A percentile compares a stretch with the other conserved stretches of the same genome.
phyloP scores from a whole-genome alignment of 2,329 filamentous ascomycete genomes.

The Fusarium nygamai region DNA sequence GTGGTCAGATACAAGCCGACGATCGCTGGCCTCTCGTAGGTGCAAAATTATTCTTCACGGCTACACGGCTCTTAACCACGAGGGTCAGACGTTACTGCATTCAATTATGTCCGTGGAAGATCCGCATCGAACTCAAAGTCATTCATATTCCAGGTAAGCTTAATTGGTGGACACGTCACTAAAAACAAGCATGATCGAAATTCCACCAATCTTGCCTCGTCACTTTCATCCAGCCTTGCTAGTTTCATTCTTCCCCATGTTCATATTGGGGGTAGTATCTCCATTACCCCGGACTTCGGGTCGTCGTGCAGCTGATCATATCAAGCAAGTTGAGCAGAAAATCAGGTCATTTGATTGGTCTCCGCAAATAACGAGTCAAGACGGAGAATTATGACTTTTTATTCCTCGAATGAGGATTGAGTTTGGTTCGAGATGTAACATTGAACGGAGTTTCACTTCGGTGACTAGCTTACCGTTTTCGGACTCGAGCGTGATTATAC shows the following conservation, averaged over 20 bases:
- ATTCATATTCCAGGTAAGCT: neutral
- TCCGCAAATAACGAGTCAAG: neutral
- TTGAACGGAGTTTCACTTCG: slow-evolving; percentile 29
- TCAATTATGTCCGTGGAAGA: neutral
- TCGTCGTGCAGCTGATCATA: slow-evolving; percentile 9
- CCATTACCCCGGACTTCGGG: slow-evolving; percentile 27
- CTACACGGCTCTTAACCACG: neutral
- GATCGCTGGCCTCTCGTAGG: slow-evolving; percentile 1
- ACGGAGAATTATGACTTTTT: slow-evolving; percentile 16
- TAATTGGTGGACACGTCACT: slow-evolving; percentile 27
- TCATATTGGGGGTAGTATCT: neutral
- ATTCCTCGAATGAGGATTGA: slow-evolving; percentile 33
- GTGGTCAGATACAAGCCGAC: neutral
- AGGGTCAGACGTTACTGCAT: neutral
- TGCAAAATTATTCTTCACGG: slow-evolving; percentile 7
- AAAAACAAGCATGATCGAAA: neutral
- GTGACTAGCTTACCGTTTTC: slow-evolving; percentile 5
- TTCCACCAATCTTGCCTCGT: slow-evolving; percentile 18
- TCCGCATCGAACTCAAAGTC: neutral
- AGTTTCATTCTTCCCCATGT: neutral
- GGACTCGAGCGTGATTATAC: neutral
- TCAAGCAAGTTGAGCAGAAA: neutral
- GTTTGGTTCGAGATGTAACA: slow-evolving; percentile 22
- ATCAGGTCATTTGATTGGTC: neutral
- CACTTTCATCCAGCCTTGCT: neutral